phyloP scores from a whole-genome alignment of 1,284 basidiomycete genomes.

The Trichosporon ovoides region DNA sequence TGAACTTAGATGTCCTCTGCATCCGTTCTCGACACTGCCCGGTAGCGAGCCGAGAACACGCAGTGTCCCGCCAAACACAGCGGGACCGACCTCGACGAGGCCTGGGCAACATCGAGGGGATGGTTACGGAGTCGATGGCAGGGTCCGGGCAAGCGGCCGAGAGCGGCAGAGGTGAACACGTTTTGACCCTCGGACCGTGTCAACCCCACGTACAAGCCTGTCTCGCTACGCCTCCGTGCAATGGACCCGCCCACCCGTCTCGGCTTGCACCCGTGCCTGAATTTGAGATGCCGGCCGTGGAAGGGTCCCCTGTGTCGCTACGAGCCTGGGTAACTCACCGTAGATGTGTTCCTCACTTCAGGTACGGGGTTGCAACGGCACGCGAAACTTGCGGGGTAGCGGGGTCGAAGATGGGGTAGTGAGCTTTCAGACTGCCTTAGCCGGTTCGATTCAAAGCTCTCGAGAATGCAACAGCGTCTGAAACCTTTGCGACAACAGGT shows the following conservation, averaged over 20 bases:
- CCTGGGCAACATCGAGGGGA: neutral
- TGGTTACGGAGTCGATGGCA: neutral
- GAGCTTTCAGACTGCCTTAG: no score
- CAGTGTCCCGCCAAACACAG: neutral
- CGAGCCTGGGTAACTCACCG: neutral
- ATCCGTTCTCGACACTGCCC: no score
- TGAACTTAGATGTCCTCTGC: no score
- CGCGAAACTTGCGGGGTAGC: neutral
- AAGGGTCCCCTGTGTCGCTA: neutral
- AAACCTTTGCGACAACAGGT: no score
- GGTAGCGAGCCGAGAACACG: neutral
- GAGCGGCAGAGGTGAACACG: no score
- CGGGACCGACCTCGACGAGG: neutral
- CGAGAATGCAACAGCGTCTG: no score
- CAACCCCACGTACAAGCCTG: no score
- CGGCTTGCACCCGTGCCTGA: no score
- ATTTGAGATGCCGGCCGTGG: neutral
- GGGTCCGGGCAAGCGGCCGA: neutral
- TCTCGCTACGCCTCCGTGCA: no score
- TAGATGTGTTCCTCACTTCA: neutral
- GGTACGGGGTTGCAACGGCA: neutral
- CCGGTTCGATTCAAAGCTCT: no score
- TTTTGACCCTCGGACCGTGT: no score
- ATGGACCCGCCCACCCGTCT: no score
- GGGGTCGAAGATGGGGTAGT: neutral